Percentiles rank a stretch among this genome's conserved stretches.
phyloP scores from a whole-genome alignment of 345 rosid genomes.

The Moricandia arvensis region DNA sequence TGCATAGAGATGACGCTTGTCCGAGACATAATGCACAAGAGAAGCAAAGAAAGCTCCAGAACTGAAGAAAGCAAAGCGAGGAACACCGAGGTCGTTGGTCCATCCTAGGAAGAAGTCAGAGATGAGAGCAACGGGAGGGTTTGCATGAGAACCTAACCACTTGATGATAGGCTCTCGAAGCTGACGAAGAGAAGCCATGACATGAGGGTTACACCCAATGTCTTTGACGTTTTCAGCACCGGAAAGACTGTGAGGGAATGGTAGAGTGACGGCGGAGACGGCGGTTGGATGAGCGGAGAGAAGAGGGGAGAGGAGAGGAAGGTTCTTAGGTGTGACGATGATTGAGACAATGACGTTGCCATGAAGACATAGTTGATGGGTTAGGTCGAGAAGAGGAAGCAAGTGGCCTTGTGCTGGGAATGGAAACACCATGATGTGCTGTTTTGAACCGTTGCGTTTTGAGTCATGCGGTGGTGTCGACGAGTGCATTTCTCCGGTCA shows the following conservation, averaged over 20 bases:
- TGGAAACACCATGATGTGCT: slow-evolving; percentile 59
- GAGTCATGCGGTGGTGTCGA: not conserved
- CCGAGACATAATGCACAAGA: slow-evolving; percentile 33
- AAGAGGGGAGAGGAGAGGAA: slow-evolving; percentile 9
- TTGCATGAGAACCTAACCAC: slow-evolving; percentile 57
- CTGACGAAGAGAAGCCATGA: slow-evolving; percentile 44
- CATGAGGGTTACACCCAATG: slow-evolving; percentile 42
- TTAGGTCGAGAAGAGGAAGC: slow-evolving; percentile 29
- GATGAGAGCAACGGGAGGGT: slow-evolving; percentile 59
- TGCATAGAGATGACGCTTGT: not conserved
- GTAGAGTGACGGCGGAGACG: slow-evolving; percentile 19
- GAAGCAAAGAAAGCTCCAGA: slow-evolving; percentile 46
- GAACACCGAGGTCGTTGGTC: slow-evolving; percentile 51
- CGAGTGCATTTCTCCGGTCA: not conserved
- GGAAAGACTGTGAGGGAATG: slow-evolving; percentile 19
- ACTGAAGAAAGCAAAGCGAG: slow-evolving; percentile 51
- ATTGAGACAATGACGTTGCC: slow-evolving; percentile 44
- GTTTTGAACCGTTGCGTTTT: not conserved
- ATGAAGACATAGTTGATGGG: slow-evolving; percentile 49
- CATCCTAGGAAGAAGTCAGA: slow-evolving; percentile 50
- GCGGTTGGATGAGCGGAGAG: slow-evolving; percentile 16
- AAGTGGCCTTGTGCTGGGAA: slow-evolving; percentile 75
- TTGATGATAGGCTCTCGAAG: slow-evolving; percentile 37
- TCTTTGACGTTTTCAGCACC: slow-evolving; percentile 42
- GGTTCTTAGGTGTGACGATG: slow-evolving; percentile 55